Conservation (phyloP, 495 filamentous ascomycete species). For the Chlorociboria aeruginascens region DNA sequence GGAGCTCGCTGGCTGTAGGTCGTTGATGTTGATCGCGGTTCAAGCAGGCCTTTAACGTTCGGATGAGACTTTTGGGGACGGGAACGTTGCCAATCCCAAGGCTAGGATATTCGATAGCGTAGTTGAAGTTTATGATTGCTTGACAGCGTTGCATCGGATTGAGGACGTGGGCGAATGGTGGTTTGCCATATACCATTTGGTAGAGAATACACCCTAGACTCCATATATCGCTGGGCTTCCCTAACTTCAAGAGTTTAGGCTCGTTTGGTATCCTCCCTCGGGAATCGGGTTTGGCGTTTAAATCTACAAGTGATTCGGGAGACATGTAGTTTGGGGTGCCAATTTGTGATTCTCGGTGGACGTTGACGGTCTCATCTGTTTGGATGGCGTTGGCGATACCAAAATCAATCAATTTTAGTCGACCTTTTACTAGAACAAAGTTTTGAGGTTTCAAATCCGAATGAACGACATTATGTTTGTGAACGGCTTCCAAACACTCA, state of each 20-base stretch:
- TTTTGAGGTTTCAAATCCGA: constrained; percentile 95
- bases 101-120: constrained; percentile 71
- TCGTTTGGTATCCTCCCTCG: constrained; percentile 39
- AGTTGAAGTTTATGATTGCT: constrained; percentile 81
- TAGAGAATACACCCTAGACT: constrained; percentile 91
- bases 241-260: constrained; percentile 83
- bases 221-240: constrained; percentile 94
- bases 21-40: constrained; percentile 64
- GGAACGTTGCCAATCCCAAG: constrained; percentile 59
- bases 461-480: constrained; percentile 83
- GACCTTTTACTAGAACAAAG: constrained; percentile 76
- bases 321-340: constrained; percentile 99
- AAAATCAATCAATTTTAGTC: constrained; percentile 85
- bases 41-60: constrained; percentile 68
- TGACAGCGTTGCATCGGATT: constrained; percentile 62
- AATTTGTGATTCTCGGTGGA: constrained; percentile 88
- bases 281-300: constrained; percentile 45
- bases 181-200: constrained; percentile 90
- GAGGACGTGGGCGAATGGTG: constrained; percentile 84
- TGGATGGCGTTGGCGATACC: constrained; percentile 96
- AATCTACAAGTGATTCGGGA: constrained; percentile 84
- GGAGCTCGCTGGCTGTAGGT: constrained; percentile 66
- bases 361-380: constrained; percentile 87
- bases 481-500: constrained; percentile 82
- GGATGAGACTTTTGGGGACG: constrained; percentile 57